A percentile compares a stretch with the other conserved stretches of the same genome.
Evolutionary conservation across 768 basidiomycete genomes (phyloP).

Genomic region (Tubosaeta sp.): DNA sequence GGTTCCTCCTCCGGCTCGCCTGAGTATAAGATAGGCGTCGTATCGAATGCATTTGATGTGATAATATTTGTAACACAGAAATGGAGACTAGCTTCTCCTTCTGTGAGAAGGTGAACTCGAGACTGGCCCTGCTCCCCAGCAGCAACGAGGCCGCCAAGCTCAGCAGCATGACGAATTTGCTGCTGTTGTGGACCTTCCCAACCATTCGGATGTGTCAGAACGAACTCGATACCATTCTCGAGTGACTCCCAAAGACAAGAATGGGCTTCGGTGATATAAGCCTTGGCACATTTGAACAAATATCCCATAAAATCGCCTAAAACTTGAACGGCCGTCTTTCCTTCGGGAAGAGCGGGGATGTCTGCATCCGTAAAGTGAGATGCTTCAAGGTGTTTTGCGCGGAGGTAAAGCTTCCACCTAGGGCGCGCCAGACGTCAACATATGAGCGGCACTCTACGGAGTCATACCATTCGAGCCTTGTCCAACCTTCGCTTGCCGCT

Average conservation of each 20-base stretch:
- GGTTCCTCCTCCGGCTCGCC: background rate
- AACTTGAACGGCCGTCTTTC: constrained; percentile 17
- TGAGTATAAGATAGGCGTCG: background rate
- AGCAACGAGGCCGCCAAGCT: background rate
- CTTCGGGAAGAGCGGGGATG: constrained; percentile 21
- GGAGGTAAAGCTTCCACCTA: constrained; percentile 37
- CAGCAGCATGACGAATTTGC: constrained; percentile 22
- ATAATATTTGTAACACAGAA: constrained; percentile 42
- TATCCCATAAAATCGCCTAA: constrained; percentile 28
- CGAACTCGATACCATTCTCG: constrained; percentile 16
- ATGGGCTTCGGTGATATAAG: constrained; percentile 22
- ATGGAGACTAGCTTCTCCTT: constrained; percentile 26
- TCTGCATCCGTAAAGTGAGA: constrained; percentile 22
- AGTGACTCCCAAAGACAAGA: constrained; percentile 31
- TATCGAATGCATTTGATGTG: constrained; percentile 26
- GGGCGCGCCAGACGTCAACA: background rate
- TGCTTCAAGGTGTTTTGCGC: constrained; percentile 21
- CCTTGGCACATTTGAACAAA: constrained; percentile 20
- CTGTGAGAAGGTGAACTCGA: constrained; percentile 11
- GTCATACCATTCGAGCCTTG: constrained; percentile 38
- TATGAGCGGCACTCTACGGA: background rate
- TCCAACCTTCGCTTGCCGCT: constrained; percentile 36
- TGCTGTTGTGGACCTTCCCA: constrained; percentile 30
- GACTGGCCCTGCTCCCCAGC: background rate
- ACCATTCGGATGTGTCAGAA: constrained; percentile 30